phyloP scores from a whole-genome alignment of 2,329 filamentous ascomycete genomes.

The Alternaria brassicae region DNA sequence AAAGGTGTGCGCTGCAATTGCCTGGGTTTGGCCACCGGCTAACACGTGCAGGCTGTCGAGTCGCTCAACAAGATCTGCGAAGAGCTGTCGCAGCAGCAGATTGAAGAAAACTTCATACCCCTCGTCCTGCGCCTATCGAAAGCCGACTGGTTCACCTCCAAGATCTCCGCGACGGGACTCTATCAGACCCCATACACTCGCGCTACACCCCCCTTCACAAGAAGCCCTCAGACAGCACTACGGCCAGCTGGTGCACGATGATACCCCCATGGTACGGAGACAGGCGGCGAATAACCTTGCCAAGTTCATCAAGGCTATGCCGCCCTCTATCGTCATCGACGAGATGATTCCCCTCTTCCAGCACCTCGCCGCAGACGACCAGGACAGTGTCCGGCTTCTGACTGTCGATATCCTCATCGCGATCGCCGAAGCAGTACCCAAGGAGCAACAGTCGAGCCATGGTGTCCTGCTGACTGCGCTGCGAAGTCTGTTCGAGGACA shows the following conservation, averaged over 20 bases:
- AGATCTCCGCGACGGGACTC: constrained; percentile 95
- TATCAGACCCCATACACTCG: constrained; percentile 94
- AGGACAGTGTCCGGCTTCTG: constrained; percentile 94
- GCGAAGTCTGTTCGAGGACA: constrained; percentile 94
- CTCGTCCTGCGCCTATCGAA: constrained; percentile 95
- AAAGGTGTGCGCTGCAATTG: constrained; percentile 69
- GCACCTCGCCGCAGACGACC: constrained; percentile 93
- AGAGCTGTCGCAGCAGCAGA: constrained; percentile 86
- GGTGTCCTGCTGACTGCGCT: constrained; percentile 90
- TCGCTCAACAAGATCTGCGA: constrained; percentile 99
- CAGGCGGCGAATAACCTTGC: constrained; percentile 95
- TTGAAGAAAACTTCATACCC: constrained; percentile 97
- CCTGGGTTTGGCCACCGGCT: constrained; percentile 27
- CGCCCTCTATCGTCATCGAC: constrained; percentile 86
- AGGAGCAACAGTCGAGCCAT: constrained; percentile 96
- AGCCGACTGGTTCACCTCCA: constrained; percentile 99
- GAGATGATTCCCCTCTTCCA: constrained; percentile 99
- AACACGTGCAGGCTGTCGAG: constrained; percentile 79
- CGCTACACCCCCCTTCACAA: constrained; percentile 82
- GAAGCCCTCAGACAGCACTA: constrained; percentile 93
- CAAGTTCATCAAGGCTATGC: constrained; percentile 98
- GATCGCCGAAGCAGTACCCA: constrained; percentile 95
- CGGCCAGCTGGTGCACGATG: constrained; percentile 91
- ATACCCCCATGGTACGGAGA: constrained; percentile 98
- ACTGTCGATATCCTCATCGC: constrained; percentile 97